These are phyloP conservation scores for Epichloe scottii DNA, from an alignment of 2,329 filamentous ascomycete genomes.

Conservation along the genomic window DNA sequence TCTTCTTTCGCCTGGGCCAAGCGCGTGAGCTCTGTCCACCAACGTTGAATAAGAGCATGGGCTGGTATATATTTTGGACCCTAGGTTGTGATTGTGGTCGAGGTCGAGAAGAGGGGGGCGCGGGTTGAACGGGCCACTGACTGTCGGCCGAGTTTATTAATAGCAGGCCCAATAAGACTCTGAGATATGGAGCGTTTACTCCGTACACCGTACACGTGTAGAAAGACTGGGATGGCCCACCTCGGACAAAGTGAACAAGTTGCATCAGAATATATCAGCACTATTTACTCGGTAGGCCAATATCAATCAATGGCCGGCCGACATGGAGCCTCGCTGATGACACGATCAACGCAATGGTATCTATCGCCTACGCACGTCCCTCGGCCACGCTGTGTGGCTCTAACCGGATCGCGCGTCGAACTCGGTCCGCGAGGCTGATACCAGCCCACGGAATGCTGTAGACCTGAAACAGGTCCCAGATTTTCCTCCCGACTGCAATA, in stretches of 20 bases:
- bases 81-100: neutral
- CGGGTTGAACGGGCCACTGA: neutral
- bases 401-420: constrained; percentile 7
- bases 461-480: constrained; percentile 11
- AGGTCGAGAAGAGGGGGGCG: neutral
- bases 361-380: neutral
- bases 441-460: neutral
- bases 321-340: too few species aligned
- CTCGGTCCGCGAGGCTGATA: constrained; percentile 9
- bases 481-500: constrained; percentile 4
- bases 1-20: neutral
- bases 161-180: neutral
- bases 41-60: neutral
- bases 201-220: too few species aligned
- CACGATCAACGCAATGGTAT: too few species aligned
- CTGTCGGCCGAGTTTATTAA: constrained; percentile 2
- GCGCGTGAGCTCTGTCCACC: neutral
- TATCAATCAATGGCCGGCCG: too few species aligned
- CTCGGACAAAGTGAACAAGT: too few species aligned
- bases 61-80: neutral
- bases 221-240: too few species aligned
- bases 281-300: too few species aligned
- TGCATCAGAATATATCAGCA: too few species aligned
- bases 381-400: constrained; percentile 1
- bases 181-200: neutral